Evolutionary conservation across 2,329 filamentous ascomycete genomes (phyloP).

Genomic region (Cadophora malorum): DNA sequence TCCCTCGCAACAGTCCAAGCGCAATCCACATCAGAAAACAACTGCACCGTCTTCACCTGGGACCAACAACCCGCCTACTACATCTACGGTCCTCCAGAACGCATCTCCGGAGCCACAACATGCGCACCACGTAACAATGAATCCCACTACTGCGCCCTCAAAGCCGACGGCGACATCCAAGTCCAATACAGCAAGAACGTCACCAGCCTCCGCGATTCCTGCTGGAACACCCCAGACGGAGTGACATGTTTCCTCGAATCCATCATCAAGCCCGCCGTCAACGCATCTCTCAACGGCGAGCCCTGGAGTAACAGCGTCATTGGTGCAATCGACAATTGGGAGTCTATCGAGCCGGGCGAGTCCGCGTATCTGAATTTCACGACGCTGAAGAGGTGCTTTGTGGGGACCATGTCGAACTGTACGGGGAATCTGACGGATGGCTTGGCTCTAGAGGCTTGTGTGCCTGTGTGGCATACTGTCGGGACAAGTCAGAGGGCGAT

Average conservation of each 20-base stretch:
- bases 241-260: neutral
- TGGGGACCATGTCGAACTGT: conserved; percentile 3
- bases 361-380: conserved; percentile 10
- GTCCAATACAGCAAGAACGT: conserved; percentile 1
- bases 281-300: conserved; percentile 2
- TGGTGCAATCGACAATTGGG: neutral
- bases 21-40: neutral
- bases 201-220: neutral
- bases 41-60: neutral
- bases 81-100: neutral
- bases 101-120: conserved; percentile 6
- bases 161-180: conserved; percentile 12
- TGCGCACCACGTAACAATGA: conserved; percentile 2
- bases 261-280: conserved; percentile 6
- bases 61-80: conserved; percentile 11
- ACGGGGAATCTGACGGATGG: conserved; percentile 10
- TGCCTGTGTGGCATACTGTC: neutral
- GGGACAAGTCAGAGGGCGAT: neutral
- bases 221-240: neutral
- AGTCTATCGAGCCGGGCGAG: neutral
- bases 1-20: neutral
- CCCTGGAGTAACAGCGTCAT: neutral
- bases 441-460: neutral
- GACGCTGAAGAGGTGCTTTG: conserved; percentile 1
- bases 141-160: neutral